Conservation (phyloP, 345 rosid species). For the Cardiospermum halicacabum region DNA sequence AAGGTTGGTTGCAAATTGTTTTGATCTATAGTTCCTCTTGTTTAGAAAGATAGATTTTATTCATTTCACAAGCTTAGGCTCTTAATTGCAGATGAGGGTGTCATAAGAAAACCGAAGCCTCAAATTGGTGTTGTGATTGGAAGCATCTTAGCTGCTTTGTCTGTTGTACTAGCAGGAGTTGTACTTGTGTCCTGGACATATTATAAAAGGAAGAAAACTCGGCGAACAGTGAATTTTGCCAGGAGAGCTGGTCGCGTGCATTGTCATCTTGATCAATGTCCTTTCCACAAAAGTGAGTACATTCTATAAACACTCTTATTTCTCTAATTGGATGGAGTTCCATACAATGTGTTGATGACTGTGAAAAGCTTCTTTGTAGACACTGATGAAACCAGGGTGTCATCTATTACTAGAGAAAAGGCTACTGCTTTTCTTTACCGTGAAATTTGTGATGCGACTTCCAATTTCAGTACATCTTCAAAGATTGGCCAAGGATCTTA, state of each 20-base stretch:
- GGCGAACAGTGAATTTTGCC: not conserved
- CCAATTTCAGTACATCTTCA: slow-evolving; percentile 20
- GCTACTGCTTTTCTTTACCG: slow-evolving; percentile 19
- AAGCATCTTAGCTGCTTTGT: slow-evolving; percentile 17
- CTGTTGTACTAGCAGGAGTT: slow-evolving; percentile 7
- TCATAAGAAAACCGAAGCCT: slow-evolving; percentile 16
- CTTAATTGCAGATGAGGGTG: slow-evolving; percentile 16
- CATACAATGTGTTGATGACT: slow-evolving; percentile 3
- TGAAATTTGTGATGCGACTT: slow-evolving; percentile 31
- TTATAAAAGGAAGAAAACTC: slow-evolving; percentile 11
- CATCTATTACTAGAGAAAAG: slow-evolving; percentile 20
- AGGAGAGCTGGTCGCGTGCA: slow-evolving; percentile 8
- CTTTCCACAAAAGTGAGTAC: slow-evolving; percentile 10
- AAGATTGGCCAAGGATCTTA: slow-evolving; percentile 37
- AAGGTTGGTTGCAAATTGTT: slow-evolving; percentile 16
- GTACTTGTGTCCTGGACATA: slow-evolving; percentile 17
- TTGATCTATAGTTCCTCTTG: not conserved
- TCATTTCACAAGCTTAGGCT: not conserved
- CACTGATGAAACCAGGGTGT: slow-evolving; percentile 17
- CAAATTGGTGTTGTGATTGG: slow-evolving; percentile 5
- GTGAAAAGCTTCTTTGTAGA: slow-evolving; percentile 12
- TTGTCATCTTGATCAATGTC: slow-evolving; percentile 5
- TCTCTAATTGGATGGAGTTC: not conserved
- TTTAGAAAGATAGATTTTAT: not conserved
- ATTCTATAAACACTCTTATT: not conserved